Base-by-base conservation (phyloP, 257 asterid genomes). In the Linderniella brevidens region DNA sequence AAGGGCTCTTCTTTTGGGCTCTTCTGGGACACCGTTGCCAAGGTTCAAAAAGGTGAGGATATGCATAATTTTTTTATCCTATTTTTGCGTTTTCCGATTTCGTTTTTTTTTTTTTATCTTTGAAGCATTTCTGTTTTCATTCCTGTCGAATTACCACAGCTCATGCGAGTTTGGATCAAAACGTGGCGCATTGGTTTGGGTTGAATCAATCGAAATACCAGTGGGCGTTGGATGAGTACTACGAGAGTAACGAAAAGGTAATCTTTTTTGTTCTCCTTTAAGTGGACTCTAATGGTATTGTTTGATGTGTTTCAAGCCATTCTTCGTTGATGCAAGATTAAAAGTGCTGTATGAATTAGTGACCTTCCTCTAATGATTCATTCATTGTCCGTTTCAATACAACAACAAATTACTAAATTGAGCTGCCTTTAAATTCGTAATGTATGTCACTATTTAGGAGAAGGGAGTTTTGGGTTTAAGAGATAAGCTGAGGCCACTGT, bases 121-220 rank as follows among this genome's bases (percentile, higher is more conserved):
- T 17, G 18, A 15, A 1, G 19, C 40, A 19, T 18, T 29, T 11
- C n/a, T 18, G 41, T 35, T 8, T 41, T 32, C 45, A 36, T 4
- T 38, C 15, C 19, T 18, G 29, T 11, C 49, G 52, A 25, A 35
- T 54, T 52, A 53, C 38, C 36, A n/a, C 65, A 87, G 97, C 93
- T 0, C 97, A 87, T 55, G 68, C 76, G 49, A 78, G 81, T 64
- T 74, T 87, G 82, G 97, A 87, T 56, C 88, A 75, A 59, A 86
- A 82, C 13, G 93, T 82, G 50, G 93, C 97, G 1, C 80, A 77
- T 67, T 87, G 93, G 95, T 82, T 87, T 60, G 97, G 97, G 8
- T 61, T 87, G 85, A 78, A 87, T 62, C 92, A 87, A 68, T 87
- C 97, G 3, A 87, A 83, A 61, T 87, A 87, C 66, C 97, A 87